Conservation (phyloP, 768 basidiomycete species). For the Pholiota microspora region DNA sequence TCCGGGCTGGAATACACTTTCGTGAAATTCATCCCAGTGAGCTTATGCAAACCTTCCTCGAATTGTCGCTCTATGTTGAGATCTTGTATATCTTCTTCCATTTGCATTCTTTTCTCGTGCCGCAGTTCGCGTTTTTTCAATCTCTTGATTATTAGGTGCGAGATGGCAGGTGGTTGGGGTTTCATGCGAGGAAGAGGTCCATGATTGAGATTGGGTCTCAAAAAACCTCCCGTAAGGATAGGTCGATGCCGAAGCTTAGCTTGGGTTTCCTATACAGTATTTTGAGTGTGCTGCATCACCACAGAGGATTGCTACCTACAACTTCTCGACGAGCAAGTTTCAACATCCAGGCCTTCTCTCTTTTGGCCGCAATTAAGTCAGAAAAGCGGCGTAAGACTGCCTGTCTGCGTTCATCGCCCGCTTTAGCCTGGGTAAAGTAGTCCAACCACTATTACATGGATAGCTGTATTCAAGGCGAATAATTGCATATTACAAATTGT, state of each 20-base stretch:
- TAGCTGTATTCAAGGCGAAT: not conserved
- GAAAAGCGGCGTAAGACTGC: conserved; percentile 57
- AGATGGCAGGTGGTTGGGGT: conserved; percentile 74
- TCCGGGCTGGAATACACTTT: conserved; percentile 19
- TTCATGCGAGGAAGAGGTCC: conserved; percentile 75
- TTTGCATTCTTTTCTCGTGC: conserved; percentile 27
- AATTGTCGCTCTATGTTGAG: conserved; percentile 33
- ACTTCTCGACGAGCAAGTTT: conserved; percentile 46
- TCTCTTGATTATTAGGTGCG: conserved; percentile 62
- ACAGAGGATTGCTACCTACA: conserved; percentile 34
- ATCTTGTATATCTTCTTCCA: conserved; percentile 30
- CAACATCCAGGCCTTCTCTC: conserved; percentile 48
- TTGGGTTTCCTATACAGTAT: conserved; percentile 49
- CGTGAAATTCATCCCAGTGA: not conserved
- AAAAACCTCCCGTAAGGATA: conserved; percentile 67
- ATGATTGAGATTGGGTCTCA: conserved; percentile 65
- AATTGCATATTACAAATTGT: not conserved
- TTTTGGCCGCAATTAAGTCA: conserved; percentile 48
- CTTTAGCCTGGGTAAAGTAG: conserved; percentile 48
- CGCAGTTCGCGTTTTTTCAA: conserved; percentile 39
- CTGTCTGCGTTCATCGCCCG: conserved; percentile 47
- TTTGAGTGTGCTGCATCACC: not conserved
- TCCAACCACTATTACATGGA: conserved; percentile 53
- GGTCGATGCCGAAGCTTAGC: conserved; percentile 53
- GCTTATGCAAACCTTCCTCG: conserved; percentile 27